These are phyloP conservation scores for Sistotremastrum suecicum DNA, from an alignment of 768 basidiomycete genomes.

Conservation along the genomic window DNA sequence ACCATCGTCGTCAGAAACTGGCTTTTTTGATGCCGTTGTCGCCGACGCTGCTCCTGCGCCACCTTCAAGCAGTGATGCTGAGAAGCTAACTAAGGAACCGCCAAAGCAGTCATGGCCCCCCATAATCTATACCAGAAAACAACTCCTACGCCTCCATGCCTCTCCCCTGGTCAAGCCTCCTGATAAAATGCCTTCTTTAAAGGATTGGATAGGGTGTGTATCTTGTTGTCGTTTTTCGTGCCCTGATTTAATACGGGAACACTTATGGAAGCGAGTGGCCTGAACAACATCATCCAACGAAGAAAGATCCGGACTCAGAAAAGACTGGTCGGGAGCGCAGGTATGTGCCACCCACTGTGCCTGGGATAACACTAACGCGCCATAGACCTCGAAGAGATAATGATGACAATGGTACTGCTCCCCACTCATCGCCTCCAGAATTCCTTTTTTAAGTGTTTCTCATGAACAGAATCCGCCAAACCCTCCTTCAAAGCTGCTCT, in stretches of 20 bases:
- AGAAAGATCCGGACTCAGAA: slow-evolving; percentile 50
- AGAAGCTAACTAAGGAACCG: too few species aligned
- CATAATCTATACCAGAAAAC: slow-evolving; percentile 53
- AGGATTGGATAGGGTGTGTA: slow-evolving; percentile 80
- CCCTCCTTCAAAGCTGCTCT: slow-evolving; percentile 58
- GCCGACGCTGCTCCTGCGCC: too few species aligned
- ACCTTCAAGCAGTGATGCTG: too few species aligned
- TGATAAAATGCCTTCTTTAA: slow-evolving; percentile 63
- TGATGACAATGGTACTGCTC: too few species aligned
- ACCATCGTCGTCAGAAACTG: too few species aligned
- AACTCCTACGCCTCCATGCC: slow-evolving; percentile 51
- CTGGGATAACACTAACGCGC: too few species aligned
- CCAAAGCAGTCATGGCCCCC: slow-evolving; percentile 27
- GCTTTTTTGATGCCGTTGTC: too few species aligned
- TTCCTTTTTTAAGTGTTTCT: too few species aligned
- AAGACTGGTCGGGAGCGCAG: slow-evolving; percentile 1
- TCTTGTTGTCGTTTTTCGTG: slow-evolving; percentile 3
- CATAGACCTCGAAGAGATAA: too few species aligned
- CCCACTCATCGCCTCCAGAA: too few species aligned
- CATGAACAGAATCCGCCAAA: slow-evolving; percentile 24
- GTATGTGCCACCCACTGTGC: not conserved
- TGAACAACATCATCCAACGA: slow-evolving; percentile 40
- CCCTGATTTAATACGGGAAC: not conserved
- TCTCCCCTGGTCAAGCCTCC: slow-evolving; percentile 69
- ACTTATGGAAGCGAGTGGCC: slow-evolving; percentile 30